Evolutionary conservation across 164 flowering plant species (phyloP).

Genomic region (Vitis rupestris): DNA sequence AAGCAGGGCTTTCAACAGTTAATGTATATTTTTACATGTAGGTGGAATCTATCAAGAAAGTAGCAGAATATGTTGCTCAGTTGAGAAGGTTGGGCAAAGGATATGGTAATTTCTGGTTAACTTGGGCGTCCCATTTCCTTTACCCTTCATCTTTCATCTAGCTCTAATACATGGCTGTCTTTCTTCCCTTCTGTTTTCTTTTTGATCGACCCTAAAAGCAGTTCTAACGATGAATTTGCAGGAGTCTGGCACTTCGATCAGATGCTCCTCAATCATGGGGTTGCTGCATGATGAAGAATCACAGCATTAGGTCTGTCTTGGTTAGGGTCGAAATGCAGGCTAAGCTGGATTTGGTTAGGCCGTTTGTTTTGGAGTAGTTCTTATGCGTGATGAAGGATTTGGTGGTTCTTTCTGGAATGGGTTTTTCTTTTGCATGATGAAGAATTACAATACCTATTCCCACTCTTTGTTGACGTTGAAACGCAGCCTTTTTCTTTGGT

Average conservation of each 20-base stretch:
- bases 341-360: too few species aligned
- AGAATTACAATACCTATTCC: too few species aligned
- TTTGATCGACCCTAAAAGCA: not conserved
- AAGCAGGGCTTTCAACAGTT: not conserved
- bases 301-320: not conserved
- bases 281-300: conserved; percentile 26
- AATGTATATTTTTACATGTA: conserved; percentile 12
- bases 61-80: conserved; percentile 91
- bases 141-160: too few species aligned
- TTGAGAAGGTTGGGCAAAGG: conserved; percentile 92
- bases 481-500: too few species aligned
- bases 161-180: too few species aligned
- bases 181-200: not conserved
- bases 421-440: too few species aligned
- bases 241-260: conserved; percentile 96
- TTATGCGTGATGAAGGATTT: too few species aligned
- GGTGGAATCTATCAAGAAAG: conserved; percentile 88
- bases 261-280: conserved; percentile 58
- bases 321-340: too few species aligned
- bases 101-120: conserved; percentile 53
- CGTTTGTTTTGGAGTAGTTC: too few species aligned
- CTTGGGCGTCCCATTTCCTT: too few species aligned
- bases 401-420: too few species aligned
- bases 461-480: too few species aligned
- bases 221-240: conserved; percentile 24